Conservation (phyloP, 768 basidiomycete species). For the Agrocybe pediades region DNA sequence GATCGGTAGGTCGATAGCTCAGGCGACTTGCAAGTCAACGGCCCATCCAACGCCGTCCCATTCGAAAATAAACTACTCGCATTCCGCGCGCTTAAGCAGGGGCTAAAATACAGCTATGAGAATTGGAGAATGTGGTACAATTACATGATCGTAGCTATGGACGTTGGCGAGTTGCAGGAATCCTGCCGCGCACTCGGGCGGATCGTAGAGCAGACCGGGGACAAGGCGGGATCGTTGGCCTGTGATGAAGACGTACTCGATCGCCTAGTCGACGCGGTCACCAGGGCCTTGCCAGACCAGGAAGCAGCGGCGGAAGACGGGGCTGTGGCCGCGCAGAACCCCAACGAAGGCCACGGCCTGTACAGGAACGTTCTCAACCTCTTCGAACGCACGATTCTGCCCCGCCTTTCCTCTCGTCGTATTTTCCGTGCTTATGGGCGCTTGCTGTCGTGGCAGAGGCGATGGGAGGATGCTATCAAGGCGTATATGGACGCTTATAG, state of each 20-base stretch:
- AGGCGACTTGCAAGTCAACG: conserved; percentile 10
- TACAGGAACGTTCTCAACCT: conserved; percentile 67
- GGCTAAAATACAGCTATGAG: conserved; percentile 79
- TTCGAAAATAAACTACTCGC: conserved; percentile 85
- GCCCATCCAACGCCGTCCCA: conserved; percentile 40
- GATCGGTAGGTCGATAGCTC: conserved; percentile 3
- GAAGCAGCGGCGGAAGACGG: conserved; percentile 22
- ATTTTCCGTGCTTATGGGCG: conserved; percentile 85
- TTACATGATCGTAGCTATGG: conserved; percentile 92
- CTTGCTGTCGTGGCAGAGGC: conserved; percentile 70
- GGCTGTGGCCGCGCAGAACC: conserved; percentile 32
- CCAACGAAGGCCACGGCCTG: conserved; percentile 71
- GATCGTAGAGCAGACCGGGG: conserved; percentile 75
- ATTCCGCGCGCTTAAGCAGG: conserved; percentile 90
- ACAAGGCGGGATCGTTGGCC: conserved; percentile 47
- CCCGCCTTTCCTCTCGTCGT: conserved; percentile 75
- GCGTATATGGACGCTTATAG: conserved; percentile 89
- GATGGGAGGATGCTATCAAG: conserved; percentile 78
- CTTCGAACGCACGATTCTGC: conserved; percentile 78
- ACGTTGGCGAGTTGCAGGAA: conserved; percentile 91
- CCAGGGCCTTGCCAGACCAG: conserved; percentile 41
- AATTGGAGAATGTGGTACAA: conserved; percentile 99
- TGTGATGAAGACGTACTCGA: conserved; percentile 91
- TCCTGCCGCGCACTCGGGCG: conserved; percentile 82
- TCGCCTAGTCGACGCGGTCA: conserved; percentile 86